A percentile compares a stretch with the other conserved stretches of the same genome.
phyloP scores from a whole-genome alignment of 805 yeast species.

The Saccharomycopsis fermentans region DNA sequence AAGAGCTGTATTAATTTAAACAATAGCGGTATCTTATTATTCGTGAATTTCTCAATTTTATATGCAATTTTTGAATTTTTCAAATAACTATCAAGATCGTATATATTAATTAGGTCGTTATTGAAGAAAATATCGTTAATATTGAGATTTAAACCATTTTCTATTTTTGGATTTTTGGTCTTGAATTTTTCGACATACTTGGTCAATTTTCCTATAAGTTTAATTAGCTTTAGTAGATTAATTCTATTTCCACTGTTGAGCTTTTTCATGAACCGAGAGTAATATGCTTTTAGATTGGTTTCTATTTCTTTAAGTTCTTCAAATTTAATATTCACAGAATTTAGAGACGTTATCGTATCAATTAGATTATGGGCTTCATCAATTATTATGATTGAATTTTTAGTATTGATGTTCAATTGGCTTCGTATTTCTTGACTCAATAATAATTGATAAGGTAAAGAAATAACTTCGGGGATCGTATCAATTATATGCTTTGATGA shows the following conservation, averaged over 20 bases:
- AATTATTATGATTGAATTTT: slow-evolving; percentile 60
- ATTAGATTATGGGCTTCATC: slow-evolving; percentile 90
- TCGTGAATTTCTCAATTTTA: slow-evolving; percentile 60
- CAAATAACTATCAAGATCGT: slow-evolving; percentile 55
- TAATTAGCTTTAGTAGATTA: slow-evolving; percentile 52
- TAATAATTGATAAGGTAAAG: slow-evolving; percentile 74
- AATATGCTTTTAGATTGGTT: slow-evolving; percentile 43
- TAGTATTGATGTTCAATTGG: slow-evolving; percentile 46
- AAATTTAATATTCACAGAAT: slow-evolving; percentile 49
- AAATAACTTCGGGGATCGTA: slow-evolving; percentile 57
- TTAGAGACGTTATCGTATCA: slow-evolving; percentile 62
- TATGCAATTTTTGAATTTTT: slow-evolving; percentile 66
- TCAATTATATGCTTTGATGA: slow-evolving; percentile 47
- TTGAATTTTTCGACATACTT: slow-evolving; percentile 32
- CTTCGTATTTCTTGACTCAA: slow-evolving; percentile 52
- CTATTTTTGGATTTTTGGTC: slow-evolving; percentile 22
- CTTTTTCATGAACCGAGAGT: slow-evolving; percentile 48
- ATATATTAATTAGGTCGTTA: slow-evolving; percentile 63
- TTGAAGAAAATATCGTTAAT: slow-evolving; percentile 43
- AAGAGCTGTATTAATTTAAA: slow-evolving; percentile 60
- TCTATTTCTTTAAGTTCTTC: slow-evolving; percentile 38
- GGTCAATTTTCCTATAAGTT: slow-evolving; percentile 42
- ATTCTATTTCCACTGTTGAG: slow-evolving; percentile 66
- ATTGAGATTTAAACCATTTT: slow-evolving; percentile 46
- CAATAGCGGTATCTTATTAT: slow-evolving; percentile 36